Percentiles rank a stretch among this genome's conserved stretches.
phyloP scores from a whole-genome alignment of 768 basidiomycete species.

The Hericium rajendrae region DNA sequence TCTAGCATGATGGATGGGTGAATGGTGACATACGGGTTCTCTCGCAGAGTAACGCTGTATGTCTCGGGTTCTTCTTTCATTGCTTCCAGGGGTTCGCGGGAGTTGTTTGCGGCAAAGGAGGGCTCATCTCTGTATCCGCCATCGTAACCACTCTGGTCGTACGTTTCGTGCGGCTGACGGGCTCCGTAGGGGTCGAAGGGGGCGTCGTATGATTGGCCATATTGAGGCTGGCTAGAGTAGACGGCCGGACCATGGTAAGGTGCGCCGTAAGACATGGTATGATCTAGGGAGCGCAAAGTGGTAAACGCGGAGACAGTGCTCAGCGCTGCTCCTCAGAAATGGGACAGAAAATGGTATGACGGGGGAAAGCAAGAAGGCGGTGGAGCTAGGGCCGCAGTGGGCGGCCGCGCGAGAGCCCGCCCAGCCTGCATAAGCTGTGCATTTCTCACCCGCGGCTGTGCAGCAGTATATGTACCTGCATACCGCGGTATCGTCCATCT shows the following conservation, averaged over 20 bases:
- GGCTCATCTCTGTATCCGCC: constrained; percentile 21
- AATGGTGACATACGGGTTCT: neutral
- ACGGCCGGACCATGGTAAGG: neutral
- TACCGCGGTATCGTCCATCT: too few species aligned
- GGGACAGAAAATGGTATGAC: neutral
- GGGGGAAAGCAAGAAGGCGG: neutral
- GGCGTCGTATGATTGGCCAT: constrained; percentile 18
- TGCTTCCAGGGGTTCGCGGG: neutral
- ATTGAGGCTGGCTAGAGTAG: constrained; percentile 7
- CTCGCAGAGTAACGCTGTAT: neutral
- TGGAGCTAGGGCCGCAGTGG: too few species aligned
- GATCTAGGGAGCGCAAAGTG: constrained; percentile 2
- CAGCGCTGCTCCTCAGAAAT: neutral
- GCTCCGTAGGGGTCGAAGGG: constrained; percentile 38
- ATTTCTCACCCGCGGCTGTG: too few species aligned
- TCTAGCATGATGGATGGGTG: neutral
- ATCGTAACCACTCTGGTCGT: constrained; percentile 37
- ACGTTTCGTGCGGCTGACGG: constrained; percentile 38
- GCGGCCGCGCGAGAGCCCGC: too few species aligned
- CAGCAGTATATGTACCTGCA: too few species aligned
- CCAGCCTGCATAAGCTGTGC: too few species aligned
- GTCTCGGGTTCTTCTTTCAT: constrained; percentile 5
- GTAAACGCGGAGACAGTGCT: neutral
- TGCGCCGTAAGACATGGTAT: constrained; percentile 1
- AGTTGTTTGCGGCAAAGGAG: neutral